These are phyloP conservation scores for Aspergillus felis DNA, from an alignment of 2,329 filamentous ascomycete genomes.

Conservation along the genomic window DNA sequence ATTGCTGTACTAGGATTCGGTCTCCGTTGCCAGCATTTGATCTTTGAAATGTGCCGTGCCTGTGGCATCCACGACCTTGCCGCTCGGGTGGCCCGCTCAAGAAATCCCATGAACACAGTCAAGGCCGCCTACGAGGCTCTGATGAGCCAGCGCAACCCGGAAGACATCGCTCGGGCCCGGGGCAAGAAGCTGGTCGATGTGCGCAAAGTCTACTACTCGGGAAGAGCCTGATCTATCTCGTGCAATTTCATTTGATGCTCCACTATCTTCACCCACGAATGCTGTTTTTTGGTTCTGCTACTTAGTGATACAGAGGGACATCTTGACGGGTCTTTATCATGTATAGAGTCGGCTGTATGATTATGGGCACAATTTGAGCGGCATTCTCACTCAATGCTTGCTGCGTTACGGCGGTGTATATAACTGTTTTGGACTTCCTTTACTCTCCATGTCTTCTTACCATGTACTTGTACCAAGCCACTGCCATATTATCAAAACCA, in stretches of 20 bases:
- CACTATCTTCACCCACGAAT: conserved; percentile 12
- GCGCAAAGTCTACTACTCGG: conserved; percentile 94
- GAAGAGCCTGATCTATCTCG: conserved; percentile 52
- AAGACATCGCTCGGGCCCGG: conserved; percentile 81
- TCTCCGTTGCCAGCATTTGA: conserved; percentile 81
- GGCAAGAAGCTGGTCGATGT: conserved; percentile 96
- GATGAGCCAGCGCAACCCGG: conserved; percentile 76
- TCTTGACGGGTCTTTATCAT: conserved; percentile 2
- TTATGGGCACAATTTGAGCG: conserved; percentile 9
- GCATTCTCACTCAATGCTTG: conserved; percentile 2
- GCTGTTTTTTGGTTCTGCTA: conserved; percentile 23
- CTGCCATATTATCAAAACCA: conserved; percentile 4
- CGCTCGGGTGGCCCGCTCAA: conserved; percentile 74
- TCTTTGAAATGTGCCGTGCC: conserved; percentile 90
- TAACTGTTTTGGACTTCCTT: conserved; percentile 10
- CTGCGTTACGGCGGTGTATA: conserved; percentile 20
- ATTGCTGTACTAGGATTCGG: conserved; percentile 68
- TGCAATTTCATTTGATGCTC: conserved; percentile 5
- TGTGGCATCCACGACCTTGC: conserved; percentile 84
- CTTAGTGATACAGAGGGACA: conserved; percentile 4
- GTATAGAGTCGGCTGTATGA: conserved; percentile 15
- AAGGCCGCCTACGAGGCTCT: conserved; percentile 86
- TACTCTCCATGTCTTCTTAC: conserved; percentile 7
- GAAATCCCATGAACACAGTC: conserved; percentile 97
- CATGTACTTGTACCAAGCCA: conserved; percentile 30